Evolutionary conservation across 1,139 yeast species (phyloP), one percentile per base, ranked within the genome.

Genomic region (Geotrichum australiense): DNA sequence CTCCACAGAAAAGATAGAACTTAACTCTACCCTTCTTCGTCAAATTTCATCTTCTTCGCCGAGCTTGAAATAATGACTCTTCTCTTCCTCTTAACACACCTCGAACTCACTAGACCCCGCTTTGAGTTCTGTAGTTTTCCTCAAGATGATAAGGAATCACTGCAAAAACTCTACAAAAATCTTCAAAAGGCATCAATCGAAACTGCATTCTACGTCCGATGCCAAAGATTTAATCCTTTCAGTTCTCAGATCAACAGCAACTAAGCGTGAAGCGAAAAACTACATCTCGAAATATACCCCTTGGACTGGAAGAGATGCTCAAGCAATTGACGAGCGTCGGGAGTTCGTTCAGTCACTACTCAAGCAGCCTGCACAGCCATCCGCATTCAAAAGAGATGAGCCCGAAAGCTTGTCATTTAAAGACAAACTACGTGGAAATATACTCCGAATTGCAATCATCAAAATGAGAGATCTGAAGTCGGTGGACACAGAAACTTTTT

Each of bases 221-320:
- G 45, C 47, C 5, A 36, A 55, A 49, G 77, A 77, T 50, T 59
- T 78, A 37, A 73, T 78, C 23, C 63, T 78, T n/a, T 73, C 81
- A 5, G 79, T 78, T 23, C 65, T 78, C 38, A 68, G 72, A 50
- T 74, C 83, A 5, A 76, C 83, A 11, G 79, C 83, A 23, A 78
- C 85, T 4, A 78, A 78, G 50, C 63, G 85, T 41, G 84, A 78
- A 52, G 83, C 84, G 3, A 66, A 66, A 41, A 75, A 75, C 49
- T 78, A 77, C 53, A 63, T 78, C 31, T 64, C 67, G 32, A 72
- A 73, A 51, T 78, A 76, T 54, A 53, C 48, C 16, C 59, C 54
- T 10, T 42, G 40, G 41, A 43, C 39, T 37, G 49, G 37, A 43
- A 41, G 47, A 27, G 47, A 42, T 33, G 41, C 29, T 15, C 34